Percentiles rank a stretch among this genome's conserved stretches.
phyloP scores from a whole-genome alignment of 306 rosid species.

The Vigna mungo region DNA sequence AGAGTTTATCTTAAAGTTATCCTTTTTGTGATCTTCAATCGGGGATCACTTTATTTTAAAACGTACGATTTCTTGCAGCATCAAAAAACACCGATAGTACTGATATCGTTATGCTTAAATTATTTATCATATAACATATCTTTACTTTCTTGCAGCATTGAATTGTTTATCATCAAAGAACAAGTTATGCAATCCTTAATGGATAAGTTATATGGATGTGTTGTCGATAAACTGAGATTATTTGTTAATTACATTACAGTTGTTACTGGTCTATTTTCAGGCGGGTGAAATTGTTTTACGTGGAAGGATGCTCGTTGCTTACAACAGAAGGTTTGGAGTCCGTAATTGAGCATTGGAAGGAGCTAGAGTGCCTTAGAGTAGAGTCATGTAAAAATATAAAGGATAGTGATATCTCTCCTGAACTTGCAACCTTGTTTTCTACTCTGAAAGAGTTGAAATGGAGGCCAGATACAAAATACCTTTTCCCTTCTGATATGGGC shows the following conservation, averaged over 20 bases:
- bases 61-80: not conserved
- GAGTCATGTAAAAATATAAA: slow-evolving; percentile 80
- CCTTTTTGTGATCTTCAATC: not conserved
- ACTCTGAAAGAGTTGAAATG: slow-evolving; percentile 80
- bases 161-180: too few species aligned
- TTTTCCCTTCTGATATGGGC: slow-evolving; percentile 61
- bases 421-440: slow-evolving; percentile 66
- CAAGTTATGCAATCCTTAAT: not conserved
- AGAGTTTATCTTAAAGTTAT: not conserved
- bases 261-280: slow-evolving; percentile 52
- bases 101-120: not conserved
- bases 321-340: slow-evolving; percentile 80
- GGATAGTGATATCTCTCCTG: slow-evolving; percentile 72
- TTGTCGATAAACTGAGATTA: not conserved
- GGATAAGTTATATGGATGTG: slow-evolving; percentile 23
- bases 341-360: slow-evolving; percentile 72
- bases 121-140: too few species aligned
- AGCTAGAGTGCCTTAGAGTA: slow-evolving; percentile 75
- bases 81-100: not conserved
- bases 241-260: not conserved
- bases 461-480: slow-evolving; percentile 77
- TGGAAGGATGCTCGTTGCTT: slow-evolving; percentile 86
- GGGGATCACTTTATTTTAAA: not conserved
- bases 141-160: not conserved
- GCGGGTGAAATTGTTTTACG: slow-evolving; percentile 67